Base-by-base conservation (phyloP, 2,329 filamentous ascomycete genomes). In the Stemphylium beticola region DNA sequence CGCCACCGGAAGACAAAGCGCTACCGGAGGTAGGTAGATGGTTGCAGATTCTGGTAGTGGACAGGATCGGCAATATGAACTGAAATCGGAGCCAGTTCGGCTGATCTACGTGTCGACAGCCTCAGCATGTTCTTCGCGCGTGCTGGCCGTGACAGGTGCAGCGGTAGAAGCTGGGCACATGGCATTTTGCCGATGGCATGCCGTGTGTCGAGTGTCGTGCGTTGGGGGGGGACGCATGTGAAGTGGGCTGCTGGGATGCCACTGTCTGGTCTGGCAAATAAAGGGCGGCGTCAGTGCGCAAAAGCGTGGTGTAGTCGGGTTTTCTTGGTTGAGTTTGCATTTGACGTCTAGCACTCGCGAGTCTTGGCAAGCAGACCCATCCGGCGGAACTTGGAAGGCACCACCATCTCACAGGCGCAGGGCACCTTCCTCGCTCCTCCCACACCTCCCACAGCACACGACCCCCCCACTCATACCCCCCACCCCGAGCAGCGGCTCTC, bases 401-500 rank as follows among this genome's bases (percentile, higher is more conserved):
- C 38, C 51, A 43, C 49, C 42, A 53, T 31, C 26, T 18, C 40
- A 34, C 50, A 53, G 33, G 43, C 54, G 52, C 52, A 56, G 47
- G 46, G 46, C 47, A 40, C 36, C 41, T 55, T 47, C 53, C 51
- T 46, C 59, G 49, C 59, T 61, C 64, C 63, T 29, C 57, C 65
- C 62, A 55, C 55, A 54, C 47, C 62, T 42, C 55, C 46, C 42
- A 44, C 56, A 61, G 43, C 63, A 60, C 62, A 50, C 63, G 54
- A 66, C 61, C 52, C 56, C 53, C 31, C 43, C 53, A 39, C 53
- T 51, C 53, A 49, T 50, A 53, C 42, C 57, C 46, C 37, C 37
- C 53, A 53, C 57, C 55, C 55, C 53, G 62, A 69, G 67, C 65
- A 68, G 67, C 70, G 67, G 69, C 68, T 66, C 62, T 64, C 65